phyloP scores from a whole-genome alignment of 257 asterid genomes.

The Hygrophila difformis region DNA sequence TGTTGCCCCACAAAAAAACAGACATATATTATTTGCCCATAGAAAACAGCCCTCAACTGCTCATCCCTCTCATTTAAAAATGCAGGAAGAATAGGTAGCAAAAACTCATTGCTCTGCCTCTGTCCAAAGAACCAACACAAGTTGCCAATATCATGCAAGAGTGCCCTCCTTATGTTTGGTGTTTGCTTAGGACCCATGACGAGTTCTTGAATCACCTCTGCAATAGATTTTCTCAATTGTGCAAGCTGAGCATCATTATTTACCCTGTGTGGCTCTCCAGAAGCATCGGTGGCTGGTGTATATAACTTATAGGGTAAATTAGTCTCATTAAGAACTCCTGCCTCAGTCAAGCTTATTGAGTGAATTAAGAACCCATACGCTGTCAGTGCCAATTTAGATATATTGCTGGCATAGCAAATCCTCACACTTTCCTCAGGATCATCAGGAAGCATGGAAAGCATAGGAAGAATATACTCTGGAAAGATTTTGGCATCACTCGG shows the following conservation, averaged over 20 bases:
- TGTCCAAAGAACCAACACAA: constrained; percentile 99
- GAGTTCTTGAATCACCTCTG: constrained; percentile 97
- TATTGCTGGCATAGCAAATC: constrained; percentile 91
- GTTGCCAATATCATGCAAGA: constrained; percentile 90
- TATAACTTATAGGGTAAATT: constrained; percentile 50
- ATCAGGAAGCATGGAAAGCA: constrained; percentile 99
- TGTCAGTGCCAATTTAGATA: constrained; percentile 88
- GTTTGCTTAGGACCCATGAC: constrained; percentile 99
- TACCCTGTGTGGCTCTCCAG: constrained; percentile 38
- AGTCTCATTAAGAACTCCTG: constrained; percentile 88
- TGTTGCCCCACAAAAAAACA: constrained; percentile 93
- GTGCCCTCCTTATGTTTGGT: constrained; percentile 98
- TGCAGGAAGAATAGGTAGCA: constrained; percentile 97
- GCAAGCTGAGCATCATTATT: constrained; percentile 80
- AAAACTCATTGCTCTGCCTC: constrained; percentile 93
- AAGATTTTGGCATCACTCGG: constrained; percentile 99
- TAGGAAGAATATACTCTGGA: constrained; percentile 96
- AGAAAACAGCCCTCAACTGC: constrained; percentile 95
- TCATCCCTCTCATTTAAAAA: constrained; percentile 95
- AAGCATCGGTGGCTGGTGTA: constrained; percentile 29
- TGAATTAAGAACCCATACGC: constrained; percentile 94
- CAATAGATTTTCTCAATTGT: constrained; percentile 80
- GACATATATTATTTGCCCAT: constrained; percentile 81
- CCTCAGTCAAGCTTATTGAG: constrained; percentile 94
- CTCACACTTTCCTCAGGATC: constrained; percentile 99